Percentiles rank a stretch among this genome's conserved stretches.
Conservation (phyloP, 352 stramenopile species). For the Peronospora farinosa region DNA sequence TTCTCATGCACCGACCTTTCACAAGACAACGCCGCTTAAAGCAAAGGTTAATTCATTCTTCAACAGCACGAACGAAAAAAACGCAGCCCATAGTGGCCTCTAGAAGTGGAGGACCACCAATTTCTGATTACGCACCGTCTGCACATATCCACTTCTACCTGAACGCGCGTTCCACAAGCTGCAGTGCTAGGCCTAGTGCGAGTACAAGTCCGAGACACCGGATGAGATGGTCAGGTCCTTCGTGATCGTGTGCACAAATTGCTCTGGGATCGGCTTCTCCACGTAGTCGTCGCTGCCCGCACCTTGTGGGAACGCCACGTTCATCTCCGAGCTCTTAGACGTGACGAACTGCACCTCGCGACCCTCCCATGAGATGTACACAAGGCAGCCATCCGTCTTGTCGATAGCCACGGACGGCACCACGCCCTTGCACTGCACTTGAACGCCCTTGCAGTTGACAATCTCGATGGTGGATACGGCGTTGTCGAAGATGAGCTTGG, state of each 20-base stretch:
- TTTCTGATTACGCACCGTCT: slow-evolving; percentile 7
- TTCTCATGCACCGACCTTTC: slow-evolving; percentile 17
- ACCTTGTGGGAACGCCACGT: slow-evolving; percentile 90
- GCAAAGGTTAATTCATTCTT: slow-evolving; percentile 22
- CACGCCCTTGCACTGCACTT: slow-evolving; percentile 90
- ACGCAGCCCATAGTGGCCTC: not conserved
- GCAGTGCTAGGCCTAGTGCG: slow-evolving; percentile 39
- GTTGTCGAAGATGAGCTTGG: slow-evolving; percentile 94
- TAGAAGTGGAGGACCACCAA: slow-evolving; percentile 1
- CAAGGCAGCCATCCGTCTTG: slow-evolving; percentile 96
- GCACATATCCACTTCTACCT: not conserved
- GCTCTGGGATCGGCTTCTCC: slow-evolving; percentile 95
- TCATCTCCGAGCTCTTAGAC: slow-evolving; percentile 96
- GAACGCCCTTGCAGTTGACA: slow-evolving; percentile 97
- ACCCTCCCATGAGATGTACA: slow-evolving; percentile 92
- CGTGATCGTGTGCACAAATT: slow-evolving; percentile 94
- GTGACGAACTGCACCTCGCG: slow-evolving; percentile 89
- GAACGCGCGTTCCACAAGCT: not conserved
- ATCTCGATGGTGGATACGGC: slow-evolving; percentile 95
- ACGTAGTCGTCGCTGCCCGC: slow-evolving; percentile 86
- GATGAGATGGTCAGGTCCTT: slow-evolving; percentile 81
- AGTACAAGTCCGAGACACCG: slow-evolving; percentile 94
- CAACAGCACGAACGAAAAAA: slow-evolving; percentile 16
- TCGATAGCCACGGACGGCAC: slow-evolving; percentile 96
- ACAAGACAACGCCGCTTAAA: slow-evolving; percentile 15